phyloP scores from a whole-genome alignment of 140 eudicot species.

The Ambrosia hybrid region DNA sequence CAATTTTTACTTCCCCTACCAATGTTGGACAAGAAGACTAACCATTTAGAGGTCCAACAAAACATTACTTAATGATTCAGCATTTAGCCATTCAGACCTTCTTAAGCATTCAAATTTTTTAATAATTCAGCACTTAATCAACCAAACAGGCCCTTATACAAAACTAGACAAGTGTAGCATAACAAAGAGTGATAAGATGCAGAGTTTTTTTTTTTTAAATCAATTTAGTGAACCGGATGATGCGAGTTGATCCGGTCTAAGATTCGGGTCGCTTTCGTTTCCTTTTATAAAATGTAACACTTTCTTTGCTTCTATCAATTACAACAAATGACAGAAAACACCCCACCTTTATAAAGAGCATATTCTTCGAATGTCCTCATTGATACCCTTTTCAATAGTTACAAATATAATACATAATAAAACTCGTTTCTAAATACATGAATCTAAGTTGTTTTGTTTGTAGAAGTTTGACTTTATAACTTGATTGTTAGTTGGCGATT shows the following conservation, averaged over 20 bases:
- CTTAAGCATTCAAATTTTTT: too few species aligned
- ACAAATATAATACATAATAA: neutral
- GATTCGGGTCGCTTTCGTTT: conserved; percentile 11
- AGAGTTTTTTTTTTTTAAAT: too few species aligned
- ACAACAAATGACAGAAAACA: neutral
- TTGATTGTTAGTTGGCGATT: neutral
- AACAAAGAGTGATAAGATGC: too few species aligned
- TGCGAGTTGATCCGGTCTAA: conserved; percentile 22
- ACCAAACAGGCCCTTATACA: too few species aligned
- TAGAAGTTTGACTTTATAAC: neutral
- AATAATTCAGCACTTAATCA: too few species aligned
- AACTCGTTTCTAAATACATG: neutral
- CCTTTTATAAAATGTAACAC: conserved; percentile 8
- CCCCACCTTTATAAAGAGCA: conserved; percentile 34
- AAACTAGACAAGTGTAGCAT: too few species aligned
- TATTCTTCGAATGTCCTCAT: conserved; percentile 50
- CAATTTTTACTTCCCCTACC: too few species aligned
- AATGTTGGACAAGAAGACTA: too few species aligned
- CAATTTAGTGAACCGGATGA: neutral
- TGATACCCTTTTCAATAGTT: conserved; percentile 4
- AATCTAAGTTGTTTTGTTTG: neutral
- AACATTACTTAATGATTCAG: too few species aligned
- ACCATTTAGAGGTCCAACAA: too few species aligned
- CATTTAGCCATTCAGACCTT: too few species aligned
- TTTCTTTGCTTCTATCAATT: conserved; percentile 23